Base-by-base conservation (phyloP, 139 green algal species). In the Micractinium sp. region DNA sequence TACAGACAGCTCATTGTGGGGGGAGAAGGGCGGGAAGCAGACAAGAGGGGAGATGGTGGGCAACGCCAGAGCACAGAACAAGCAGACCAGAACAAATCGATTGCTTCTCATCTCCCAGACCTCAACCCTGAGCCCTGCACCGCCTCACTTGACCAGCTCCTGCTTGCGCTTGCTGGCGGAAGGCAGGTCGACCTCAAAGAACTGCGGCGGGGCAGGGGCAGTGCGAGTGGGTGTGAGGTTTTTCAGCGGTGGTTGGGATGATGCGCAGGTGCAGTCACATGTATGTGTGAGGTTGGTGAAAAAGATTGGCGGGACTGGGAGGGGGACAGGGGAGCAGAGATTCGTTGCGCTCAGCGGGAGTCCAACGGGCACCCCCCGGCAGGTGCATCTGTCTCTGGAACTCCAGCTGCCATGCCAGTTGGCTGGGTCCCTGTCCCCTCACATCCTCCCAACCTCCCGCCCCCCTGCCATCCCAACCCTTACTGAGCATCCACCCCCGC, bases 111-210 rank as follows among this genome's bases (percentile, higher is more conserved):
- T n/a, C n/a, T n/a, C n/a, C n/a, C n/a, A n/a, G n/a, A n/a, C 71
- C 71, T 77, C 9, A 29, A 1, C 71, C 27, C 27, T 13, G 23
- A 35, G 23, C 25, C 74, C 16, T 80, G 4, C 22, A 25, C 38
- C 22, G 19, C 1, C 67, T 61, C n/a, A 91, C 33, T 91, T 79
- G 41, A 95, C 94, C 79, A 97, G 92, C 41, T 84, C 36, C 73
- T 92, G 61, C 90, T 97, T 97, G 41, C 75, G 90, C 22, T 82
- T 35, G 33, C 88, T 94, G 14, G 95, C 94, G 23, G 88, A 60
- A 0, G 95, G 95, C 67, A 97, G 92, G 92, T 97, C 95, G 4
- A 97, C 77, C 93, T 97, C 90, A 78, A 80, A 94, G 38, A 95
- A 95, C 73, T 89, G 84, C 69, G 33, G 33, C 33, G 1, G 29